These are phyloP conservation scores for Pleurotus tuoliensis DNA, from an alignment of 768 basidiomycete genomes.

Conservation along the genomic window DNA sequence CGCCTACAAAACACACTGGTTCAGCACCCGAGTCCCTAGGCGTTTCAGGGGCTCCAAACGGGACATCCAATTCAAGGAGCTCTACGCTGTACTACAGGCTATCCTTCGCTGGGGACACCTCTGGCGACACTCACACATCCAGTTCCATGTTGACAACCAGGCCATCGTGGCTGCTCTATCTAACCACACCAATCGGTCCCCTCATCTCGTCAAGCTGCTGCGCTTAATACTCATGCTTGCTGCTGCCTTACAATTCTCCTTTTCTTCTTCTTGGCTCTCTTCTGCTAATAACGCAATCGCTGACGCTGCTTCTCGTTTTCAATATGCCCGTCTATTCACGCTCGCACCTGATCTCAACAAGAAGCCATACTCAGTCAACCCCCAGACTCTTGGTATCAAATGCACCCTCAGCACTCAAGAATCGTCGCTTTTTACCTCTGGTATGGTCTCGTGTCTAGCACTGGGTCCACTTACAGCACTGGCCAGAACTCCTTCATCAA, in stretches of 20 bases:
- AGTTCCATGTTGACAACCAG: constrained; percentile 25
- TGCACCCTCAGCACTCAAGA: background rate
- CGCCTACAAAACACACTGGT: constrained; percentile 19
- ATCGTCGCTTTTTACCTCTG: constrained; percentile 5
- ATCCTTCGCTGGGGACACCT: constrained; percentile 23
- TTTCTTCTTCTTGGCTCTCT: constrained; percentile 19
- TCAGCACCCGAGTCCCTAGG: constrained; percentile 17
- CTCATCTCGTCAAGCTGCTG: constrained; percentile 12
- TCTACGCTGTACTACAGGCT: constrained; percentile 25
- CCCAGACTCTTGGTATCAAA: constrained; percentile 19
- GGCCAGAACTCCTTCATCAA: constrained; percentile 23
- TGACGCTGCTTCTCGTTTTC: constrained; percentile 25
- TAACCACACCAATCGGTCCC: constrained; percentile 14
- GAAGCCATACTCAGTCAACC: constrained; percentile 13
- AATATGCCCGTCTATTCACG: constrained; percentile 19
- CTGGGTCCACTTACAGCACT: constrained; percentile 5
- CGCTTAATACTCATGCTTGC: constrained; percentile 15
- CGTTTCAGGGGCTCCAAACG: constrained; percentile 11
- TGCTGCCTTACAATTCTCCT: constrained; percentile 16
- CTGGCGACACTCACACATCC: constrained; percentile 20
- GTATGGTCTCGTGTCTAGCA: constrained; percentile 10
- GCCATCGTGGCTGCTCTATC: too few relatives aligned
- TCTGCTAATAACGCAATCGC: constrained; percentile 17
- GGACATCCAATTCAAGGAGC: constrained; percentile 32
- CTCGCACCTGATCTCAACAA: constrained; percentile 18